Evolutionary conservation across 2,329 filamentous ascomycete genomes (phyloP), one percentile per base, ranked within the genome.

Genomic region (Alternaria burnsii): DNA sequence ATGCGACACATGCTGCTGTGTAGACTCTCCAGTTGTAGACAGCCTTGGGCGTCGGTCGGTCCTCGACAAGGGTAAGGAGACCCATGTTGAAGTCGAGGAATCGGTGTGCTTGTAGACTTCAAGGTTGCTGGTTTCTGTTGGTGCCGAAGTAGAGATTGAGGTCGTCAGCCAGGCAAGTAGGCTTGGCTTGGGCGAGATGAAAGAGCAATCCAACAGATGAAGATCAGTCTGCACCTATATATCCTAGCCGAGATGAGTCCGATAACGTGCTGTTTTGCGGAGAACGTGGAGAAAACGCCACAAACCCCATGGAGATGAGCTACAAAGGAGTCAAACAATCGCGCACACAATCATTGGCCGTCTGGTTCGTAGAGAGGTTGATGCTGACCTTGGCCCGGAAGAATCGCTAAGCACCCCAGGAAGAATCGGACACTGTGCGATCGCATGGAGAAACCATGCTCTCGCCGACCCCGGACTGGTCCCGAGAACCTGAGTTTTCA

Each of bases 1-100:
- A 86, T 42, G 85, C 85, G 32, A 87, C 81, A 12, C 80, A 79
- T 9, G 86, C 85, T 42, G 83, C 82, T 12, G 83, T 79, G 69
- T 87, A 88, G 42, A 87, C 82, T 41, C 82, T 79, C 85, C 85
- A 87, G 75, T 87, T 87, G 81, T 87, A 88, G 57, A 88, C 85
- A 54, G 79, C 79, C 71, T 82, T 83, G 22, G 85, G 86, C 61
- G 85, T 87, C 16, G 85, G 85, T 66, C 85, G 67, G 55, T 78
- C 76, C 65, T 78, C 76, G 54, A 76, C 68, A 50, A 77, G 68
- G 55, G 70, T 65, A 53, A 78, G 74, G 43, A 78, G 68, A 56
- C 74, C 75, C 75, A 78, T 78, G 18, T 20, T 74, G 67, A 38
- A 7, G 34, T 55, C 24, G 40, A 36, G 41, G 9, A 20, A 20